phyloP scores from a whole-genome alignment of 192 early-diverging fungal genomes.

The Coemansia sp. region DNA sequence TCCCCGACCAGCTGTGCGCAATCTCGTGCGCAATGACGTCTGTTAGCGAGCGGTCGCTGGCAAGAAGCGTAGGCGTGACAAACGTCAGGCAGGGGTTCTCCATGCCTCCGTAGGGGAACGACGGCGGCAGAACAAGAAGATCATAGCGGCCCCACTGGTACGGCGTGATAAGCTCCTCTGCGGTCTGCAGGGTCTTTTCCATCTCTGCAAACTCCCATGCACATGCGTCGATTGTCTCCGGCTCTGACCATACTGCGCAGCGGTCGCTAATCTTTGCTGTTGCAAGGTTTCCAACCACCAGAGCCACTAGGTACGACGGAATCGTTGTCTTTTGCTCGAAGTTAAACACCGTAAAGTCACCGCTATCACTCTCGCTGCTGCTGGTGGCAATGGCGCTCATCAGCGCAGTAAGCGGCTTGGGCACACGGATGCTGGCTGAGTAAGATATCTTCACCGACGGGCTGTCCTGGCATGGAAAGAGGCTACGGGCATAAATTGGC shows the following conservation, averaged over 20 bases:
- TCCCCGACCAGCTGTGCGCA: conserved; percentile 57
- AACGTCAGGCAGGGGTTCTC: conserved; percentile 98
- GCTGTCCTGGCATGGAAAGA: conserved; percentile 89
- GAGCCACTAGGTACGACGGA: conserved; percentile 93
- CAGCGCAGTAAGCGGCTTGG: conserved; percentile 77
- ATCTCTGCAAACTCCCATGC: conserved; percentile 93
- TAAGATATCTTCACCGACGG: conserved; percentile 88
- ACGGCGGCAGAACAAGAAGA: conserved; percentile 83
- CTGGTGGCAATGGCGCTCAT: conserved; percentile 86
- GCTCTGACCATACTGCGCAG: conserved; percentile 95
- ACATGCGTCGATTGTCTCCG: conserved; percentile 68
- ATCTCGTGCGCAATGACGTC: conserved; percentile 97
- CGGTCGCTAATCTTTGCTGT: conserved; percentile 78
- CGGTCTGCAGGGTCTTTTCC: conserved; percentile 65
- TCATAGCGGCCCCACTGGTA: conserved; percentile 98
- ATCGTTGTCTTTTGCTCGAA: conserved; percentile 89
- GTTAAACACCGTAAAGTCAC: conserved; percentile 63
- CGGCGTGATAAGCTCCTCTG: conserved; percentile 76
- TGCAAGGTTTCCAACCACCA: conserved; percentile 86
- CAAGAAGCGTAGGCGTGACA: conserved; percentile 95
- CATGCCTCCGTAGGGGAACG: conserved; percentile 91
- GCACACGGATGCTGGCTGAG: conserved; percentile 77
- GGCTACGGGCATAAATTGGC: conserved; percentile 88
- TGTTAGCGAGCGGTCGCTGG: conserved; percentile 89
- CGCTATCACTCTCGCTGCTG: conserved; percentile 58